phyloP scores from a whole-genome alignment of 352 stramenopile species.

The Globisporangium ultimum region DNA sequence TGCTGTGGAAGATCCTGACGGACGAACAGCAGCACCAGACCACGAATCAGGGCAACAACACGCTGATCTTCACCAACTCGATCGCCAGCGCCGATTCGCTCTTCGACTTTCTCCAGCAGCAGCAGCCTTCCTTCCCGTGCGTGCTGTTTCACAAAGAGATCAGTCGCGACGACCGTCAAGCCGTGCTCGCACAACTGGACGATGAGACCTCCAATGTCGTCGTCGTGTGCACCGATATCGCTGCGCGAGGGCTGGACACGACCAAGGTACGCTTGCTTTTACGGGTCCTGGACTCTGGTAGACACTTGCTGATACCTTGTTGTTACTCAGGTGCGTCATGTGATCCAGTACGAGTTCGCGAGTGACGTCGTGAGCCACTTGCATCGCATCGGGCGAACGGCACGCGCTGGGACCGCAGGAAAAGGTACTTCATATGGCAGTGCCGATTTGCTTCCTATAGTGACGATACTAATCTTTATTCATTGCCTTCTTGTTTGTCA shows the following conservation, averaged over 20 bases:
- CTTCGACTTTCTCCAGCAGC: constrained; percentile 42
- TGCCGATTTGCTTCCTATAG: not conserved
- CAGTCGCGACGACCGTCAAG: constrained; percentile 39
- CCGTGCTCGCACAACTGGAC: constrained; percentile 39
- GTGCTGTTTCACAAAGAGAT: constrained; percentile 66
- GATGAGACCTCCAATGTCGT: constrained; percentile 30
- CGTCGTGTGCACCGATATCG: constrained; percentile 78
- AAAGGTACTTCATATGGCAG: constrained; percentile 25
- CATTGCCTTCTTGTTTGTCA: constrained; percentile 3
- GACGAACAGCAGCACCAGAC: constrained; percentile 5
- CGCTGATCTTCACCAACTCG: constrained; percentile 73
- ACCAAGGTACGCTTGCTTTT: constrained; percentile 11
- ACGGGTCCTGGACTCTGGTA: too few species aligned
- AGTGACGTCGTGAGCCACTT: constrained; percentile 80
- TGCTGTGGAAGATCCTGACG: constrained; percentile 49
- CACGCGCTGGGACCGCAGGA: constrained; percentile 46
- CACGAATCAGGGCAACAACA: constrained; percentile 24
- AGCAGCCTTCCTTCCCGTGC: constrained; percentile 26
- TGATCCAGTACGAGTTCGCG: constrained; percentile 82
- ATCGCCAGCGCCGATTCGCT: constrained; percentile 62
- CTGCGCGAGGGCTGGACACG: constrained; percentile 67
- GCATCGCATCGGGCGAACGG: constrained; percentile 75
- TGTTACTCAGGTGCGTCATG: constrained; percentile 42
- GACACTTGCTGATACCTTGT: too few species aligned
- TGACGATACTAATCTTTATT: not conserved